Conservation (phyloP, 768 basidiomycete genomes). For the Sistotremastrum suecicum region DNA sequence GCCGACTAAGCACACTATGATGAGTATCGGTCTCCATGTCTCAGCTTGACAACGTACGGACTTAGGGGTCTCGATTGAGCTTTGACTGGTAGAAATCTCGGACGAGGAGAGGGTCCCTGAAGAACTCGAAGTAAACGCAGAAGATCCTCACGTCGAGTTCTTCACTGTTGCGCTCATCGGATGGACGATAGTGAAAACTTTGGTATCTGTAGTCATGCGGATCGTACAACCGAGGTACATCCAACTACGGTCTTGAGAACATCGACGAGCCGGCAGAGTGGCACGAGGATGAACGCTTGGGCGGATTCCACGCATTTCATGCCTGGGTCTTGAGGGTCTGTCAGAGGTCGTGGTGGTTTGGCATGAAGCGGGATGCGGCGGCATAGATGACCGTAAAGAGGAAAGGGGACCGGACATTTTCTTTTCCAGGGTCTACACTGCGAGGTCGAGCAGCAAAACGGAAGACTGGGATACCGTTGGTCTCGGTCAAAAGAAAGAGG, state of each 20-base stretch:
- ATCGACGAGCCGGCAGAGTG: conserved; percentile 64
- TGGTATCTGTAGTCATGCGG: conserved; percentile 80
- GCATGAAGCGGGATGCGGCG: conserved; percentile 71
- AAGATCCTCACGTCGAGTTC: not conserved
- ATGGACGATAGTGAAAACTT: conserved; percentile 54
- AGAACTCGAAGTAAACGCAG: too few species aligned
- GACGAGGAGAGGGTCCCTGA: too few species aligned
- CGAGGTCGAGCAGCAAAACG: conserved; percentile 67
- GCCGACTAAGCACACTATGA: too few species aligned
- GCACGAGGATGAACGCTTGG: conserved; percentile 86
- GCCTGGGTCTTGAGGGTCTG: conserved; percentile 59
- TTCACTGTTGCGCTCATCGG: conserved; percentile 32
- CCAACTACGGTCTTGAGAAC: conserved; percentile 90
- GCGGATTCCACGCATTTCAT: conserved; percentile 75
- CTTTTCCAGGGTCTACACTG: conserved; percentile 70
- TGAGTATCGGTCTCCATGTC: too few species aligned
- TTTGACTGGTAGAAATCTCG: too few species aligned
- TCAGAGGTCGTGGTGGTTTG: conserved; percentile 57
- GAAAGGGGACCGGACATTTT: conserved; percentile 80
- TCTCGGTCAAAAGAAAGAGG: conserved; percentile 19
- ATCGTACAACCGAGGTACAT: conserved; percentile 79
- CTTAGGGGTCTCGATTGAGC: too few species aligned
- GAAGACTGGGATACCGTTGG: conserved; percentile 67
- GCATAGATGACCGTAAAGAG: conserved; percentile 89
- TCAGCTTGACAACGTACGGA: too few species aligned